Evolutionary conservation across 2,329 filamentous ascomycete genomes (phyloP), one percentile per base, ranked within the genome.

Genomic region (Aureobasidium musti): DNA sequence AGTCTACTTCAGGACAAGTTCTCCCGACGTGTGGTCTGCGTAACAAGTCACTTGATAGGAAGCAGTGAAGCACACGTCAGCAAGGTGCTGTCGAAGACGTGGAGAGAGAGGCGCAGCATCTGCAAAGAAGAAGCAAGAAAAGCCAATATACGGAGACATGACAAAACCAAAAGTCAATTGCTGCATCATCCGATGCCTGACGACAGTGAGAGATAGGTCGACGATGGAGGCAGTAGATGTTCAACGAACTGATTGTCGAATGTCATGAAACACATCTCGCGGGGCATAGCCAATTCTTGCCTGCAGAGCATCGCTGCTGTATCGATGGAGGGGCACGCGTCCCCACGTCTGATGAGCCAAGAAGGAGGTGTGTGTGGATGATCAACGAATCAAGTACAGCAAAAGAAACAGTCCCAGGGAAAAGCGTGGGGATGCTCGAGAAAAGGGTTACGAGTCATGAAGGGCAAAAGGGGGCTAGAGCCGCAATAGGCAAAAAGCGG

Each of bases 1-100:
- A 14, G 23, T 45, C 54, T 59, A 39, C 37, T 45, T 45, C 26
- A 19, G 39, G 54, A 33, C 54, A 59, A 59, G 39, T 56, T 19
- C 11, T 21, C 35, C 53, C 14, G 30, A 23, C 35, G 23, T 37
- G 11, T n/a, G 26, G 53, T 41, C 53, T 28, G 21, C 23, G 57
- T 61, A 37, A 49, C 57, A 43, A 61, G 57, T 61, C 57, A 61
- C 57, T 61, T 61, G 57, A 61, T 13, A 23, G n/a, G 23, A 33
- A 37, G 19, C 41, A 61, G 37, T n/a, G 23, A 33, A 37, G 19
- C 41, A 61, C 57, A 61, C 57, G 57, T 61, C 57, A 61, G 57
- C 57, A 33, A 5, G 28, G 43, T 49, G 41, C 54, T 41, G 37
- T 59, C 54, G 21, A 13, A 33, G 6, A 17, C 3, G 49, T 52